Evolutionary conservation across 2,329 filamentous ascomycete genomes (phyloP).

Genomic region (Colletotrichum shisoi): DNA sequence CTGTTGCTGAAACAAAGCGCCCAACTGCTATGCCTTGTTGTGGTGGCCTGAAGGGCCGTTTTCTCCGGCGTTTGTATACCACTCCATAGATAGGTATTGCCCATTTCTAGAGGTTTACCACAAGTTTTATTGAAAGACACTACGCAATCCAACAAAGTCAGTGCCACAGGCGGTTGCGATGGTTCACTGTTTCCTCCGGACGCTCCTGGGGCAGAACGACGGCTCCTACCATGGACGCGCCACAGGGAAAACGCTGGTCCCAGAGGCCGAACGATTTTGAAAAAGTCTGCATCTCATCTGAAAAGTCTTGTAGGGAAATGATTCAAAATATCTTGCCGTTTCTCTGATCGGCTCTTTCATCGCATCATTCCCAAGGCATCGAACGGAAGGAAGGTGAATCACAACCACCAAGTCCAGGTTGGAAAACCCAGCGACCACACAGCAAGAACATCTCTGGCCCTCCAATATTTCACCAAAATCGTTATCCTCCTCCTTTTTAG

Average conservation of each 20-base stretch:
- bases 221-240: neutral
- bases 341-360: too few relatives aligned
- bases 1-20: neutral
- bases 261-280: neutral
- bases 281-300: too few relatives aligned
- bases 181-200: neutral
- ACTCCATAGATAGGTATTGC: too few relatives aligned
- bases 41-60: neutral
- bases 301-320: too few relatives aligned
- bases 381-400: neutral
- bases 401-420: neutral
- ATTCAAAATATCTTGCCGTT: too few relatives aligned
- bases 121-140: neutral
- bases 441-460: neutral
- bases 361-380: neutral
- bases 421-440: too few relatives aligned
- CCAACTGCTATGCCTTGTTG: neutral
- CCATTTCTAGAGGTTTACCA: too few relatives aligned
- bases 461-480: neutral
- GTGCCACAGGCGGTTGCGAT: neutral
- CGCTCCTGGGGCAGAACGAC: neutral
- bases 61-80: neutral
- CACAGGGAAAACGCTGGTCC: neutral
- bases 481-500: neutral
- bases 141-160: too few relatives aligned